Conservation (phyloP, 2,329 filamentous ascomycete species). For the Botryotinia globosa region DNA sequence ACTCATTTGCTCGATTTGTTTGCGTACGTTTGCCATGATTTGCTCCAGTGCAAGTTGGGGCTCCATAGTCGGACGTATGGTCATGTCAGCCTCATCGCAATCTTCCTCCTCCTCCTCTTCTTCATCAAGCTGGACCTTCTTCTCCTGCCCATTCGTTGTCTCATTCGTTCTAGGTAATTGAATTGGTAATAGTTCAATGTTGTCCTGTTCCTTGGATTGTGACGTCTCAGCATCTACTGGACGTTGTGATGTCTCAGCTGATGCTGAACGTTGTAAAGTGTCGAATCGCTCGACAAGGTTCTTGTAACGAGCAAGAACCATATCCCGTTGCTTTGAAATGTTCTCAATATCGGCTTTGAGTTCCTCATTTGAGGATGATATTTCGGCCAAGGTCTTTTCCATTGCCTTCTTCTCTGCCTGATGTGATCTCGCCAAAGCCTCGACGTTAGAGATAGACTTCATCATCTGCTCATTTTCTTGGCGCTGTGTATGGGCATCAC, state of each 20-base stretch:
- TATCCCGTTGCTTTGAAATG: constrained; percentile 6
- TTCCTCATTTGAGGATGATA: background rate
- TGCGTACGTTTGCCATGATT: constrained; percentile 5
- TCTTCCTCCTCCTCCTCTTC: background rate
- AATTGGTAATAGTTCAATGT: background rate
- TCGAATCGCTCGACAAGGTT: constrained; percentile 12
- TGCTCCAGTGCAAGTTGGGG: constrained; percentile 7
- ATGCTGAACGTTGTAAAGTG: background rate
- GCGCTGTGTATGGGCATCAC: background rate
- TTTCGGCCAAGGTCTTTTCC: constrained; percentile 1
- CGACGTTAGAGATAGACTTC: background rate
- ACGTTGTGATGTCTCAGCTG: background rate
- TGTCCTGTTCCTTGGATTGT: background rate
- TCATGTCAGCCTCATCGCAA: background rate
- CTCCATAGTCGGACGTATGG: constrained; percentile 12
- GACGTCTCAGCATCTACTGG: background rate
- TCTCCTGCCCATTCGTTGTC: background rate
- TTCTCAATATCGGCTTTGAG: background rate
- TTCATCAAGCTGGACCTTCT: background rate
- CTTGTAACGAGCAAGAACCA: constrained; percentile 13
- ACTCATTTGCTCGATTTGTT: constrained; percentile 8
- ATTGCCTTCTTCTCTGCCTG: background rate
- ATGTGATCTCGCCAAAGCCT: background rate
- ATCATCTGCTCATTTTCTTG: background rate
- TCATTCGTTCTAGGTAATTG: background rate